Conservation (phyloP, 1,139 yeast genomes). For the Meyerozyma guilliermondii region DNA sequence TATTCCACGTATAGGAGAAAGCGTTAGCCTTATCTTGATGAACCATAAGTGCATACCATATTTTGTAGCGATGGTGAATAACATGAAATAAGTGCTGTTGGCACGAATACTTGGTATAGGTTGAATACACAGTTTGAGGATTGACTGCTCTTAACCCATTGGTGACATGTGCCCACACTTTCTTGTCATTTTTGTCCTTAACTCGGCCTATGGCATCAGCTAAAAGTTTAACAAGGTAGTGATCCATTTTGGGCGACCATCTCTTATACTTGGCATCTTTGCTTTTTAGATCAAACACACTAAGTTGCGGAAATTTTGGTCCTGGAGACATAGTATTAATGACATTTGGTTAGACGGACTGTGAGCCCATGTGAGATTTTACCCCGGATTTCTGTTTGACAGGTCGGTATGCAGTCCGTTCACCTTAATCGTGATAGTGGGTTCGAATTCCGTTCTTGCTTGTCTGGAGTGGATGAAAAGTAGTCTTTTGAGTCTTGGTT, state of each 20-base stretch:
- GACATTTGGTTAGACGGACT: neutral
- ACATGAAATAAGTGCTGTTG: conserved; percentile 36
- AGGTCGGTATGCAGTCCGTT: neutral
- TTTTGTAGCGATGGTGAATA: conserved; percentile 33
- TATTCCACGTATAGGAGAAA: conserved; percentile 36
- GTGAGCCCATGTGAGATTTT: neutral
- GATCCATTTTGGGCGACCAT: conserved; percentile 42
- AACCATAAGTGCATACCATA: conserved; percentile 32
- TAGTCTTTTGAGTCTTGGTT: neutral
- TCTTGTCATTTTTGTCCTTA: conserved; percentile 31
- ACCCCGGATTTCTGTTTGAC: neutral
- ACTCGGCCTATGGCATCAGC: conserved; percentile 36
- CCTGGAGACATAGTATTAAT: neutral
- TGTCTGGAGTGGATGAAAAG: neutral
- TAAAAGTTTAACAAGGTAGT: conserved; percentile 26
- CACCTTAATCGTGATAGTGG: neutral
- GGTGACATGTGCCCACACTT: conserved; percentile 37
- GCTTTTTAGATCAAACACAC: conserved; percentile 30
- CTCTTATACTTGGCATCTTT: conserved; percentile 35
- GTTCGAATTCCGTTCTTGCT: neutral
- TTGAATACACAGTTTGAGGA: conserved; percentile 39
- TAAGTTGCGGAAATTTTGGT: neutral
- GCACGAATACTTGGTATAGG: conserved; percentile 39
- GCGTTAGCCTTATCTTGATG: no score
- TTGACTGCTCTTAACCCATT: conserved; percentile 33